Evolutionary conservation across 148 eudicot genomes (phyloP), one percentile per base, ranked within the genome.

Genomic region (Rhododendron kiyosumense): DNA sequence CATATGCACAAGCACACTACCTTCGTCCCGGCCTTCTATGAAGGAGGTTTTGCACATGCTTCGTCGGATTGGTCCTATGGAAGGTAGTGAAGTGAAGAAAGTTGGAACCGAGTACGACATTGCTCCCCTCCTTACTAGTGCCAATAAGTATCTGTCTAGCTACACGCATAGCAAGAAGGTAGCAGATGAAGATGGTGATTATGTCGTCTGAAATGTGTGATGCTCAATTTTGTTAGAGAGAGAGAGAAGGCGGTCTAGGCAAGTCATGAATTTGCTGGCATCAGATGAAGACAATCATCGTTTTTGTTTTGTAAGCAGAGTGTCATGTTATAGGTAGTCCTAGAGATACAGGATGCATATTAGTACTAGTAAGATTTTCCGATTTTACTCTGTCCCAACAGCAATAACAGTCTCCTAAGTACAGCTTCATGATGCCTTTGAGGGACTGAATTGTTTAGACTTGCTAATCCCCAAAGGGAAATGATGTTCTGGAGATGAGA

Each of bases 11-110:
- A 89, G 88, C 83, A 85, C 89, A 2, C 77, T 88, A 81, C 89
- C 95, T 78, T 82, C 90, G 13, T 88, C 88, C 67, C 86, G 95
- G 89, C 95, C 95, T 2, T 87, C 93, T 3, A 93, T 93, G 94
- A 92, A 88, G 81, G 95, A 92, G 34, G 94, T 92, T 73, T 26
- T 92, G 81, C 92, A 90, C 78, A 57, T 91, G 20, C 91, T 93
- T 36, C 88, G 82, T 7, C 71, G 79, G 9, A 88, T 87, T 76
- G 88, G 82, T 67, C 57, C 45, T 10, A 22, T 85, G 11, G 90
- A 88, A 43, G 91, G 85, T 17, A 46, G 80, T 38, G 90, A 86
- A 69, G 85, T 82, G 69, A 80, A 83, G 45, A 89, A 85, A 67
- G 75, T 24, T 20, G 76, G n/a, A n/a, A 57, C 20, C 9, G 93